Conservation (phyloP, 371 early-diverging fungal genomes). For the Mucor plumbeus region DNA sequence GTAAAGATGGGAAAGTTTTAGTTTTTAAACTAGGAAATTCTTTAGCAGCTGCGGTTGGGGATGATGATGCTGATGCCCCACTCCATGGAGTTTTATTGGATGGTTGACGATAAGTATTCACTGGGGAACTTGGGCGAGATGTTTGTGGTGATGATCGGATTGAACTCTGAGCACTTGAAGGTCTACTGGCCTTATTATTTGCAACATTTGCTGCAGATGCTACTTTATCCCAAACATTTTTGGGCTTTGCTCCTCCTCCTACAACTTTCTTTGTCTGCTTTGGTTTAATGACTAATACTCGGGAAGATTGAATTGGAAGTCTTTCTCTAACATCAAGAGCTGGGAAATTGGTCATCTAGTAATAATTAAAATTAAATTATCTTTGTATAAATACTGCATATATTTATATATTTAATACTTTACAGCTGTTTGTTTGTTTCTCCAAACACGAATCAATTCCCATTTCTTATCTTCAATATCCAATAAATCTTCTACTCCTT, state of each 20-base stretch:
- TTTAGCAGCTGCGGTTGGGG: neutral
- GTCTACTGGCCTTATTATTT: neutral
- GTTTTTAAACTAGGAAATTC: slow-evolving; percentile 34
- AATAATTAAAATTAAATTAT: neutral
- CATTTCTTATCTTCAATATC: slow-evolving; percentile 62
- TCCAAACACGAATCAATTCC: slow-evolving; percentile 72
- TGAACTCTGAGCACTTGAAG: slow-evolving; percentile 26
- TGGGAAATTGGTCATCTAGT: slow-evolving; percentile 38
- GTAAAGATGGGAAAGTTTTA: slow-evolving; percentile 50
- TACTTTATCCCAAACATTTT: slow-evolving; percentile 30
- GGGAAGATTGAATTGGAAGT: slow-evolving; percentile 11
- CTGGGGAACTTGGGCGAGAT: slow-evolving; percentile 51
- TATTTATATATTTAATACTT: neutral
- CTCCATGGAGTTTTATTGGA: slow-evolving; percentile 10
- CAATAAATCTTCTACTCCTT: slow-evolving; percentile 58
- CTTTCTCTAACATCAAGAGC: slow-evolving; percentile 20
- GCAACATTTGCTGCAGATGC: slow-evolving; percentile 24
- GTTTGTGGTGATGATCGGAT: slow-evolving; percentile 41
- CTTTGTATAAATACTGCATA: neutral
- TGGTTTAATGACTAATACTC: slow-evolving; percentile 27
- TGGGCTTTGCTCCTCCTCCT: neutral
- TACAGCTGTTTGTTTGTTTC: slow-evolving; percentile 70
- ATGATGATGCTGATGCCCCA: neutral
- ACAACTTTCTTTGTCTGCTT: slow-evolving; percentile 13
- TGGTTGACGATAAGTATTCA: slow-evolving; percentile 30